Evolutionary conservation across 805 yeast genomes (phyloP).

Genomic region (Torulaspora maleeae): DNA sequence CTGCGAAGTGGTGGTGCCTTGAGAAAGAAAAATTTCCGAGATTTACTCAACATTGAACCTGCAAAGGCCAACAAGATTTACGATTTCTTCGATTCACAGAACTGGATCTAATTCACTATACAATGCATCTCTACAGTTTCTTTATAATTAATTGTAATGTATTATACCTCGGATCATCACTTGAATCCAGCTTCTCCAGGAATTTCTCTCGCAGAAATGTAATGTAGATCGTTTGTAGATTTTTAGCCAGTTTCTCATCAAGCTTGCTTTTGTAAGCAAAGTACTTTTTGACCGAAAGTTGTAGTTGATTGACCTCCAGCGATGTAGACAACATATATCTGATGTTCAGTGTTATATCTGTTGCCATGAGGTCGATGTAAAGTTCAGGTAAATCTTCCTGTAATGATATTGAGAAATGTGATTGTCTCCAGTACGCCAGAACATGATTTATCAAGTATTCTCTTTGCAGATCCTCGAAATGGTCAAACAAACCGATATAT

Average conservation of each 20-base stretch:
- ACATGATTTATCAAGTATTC: conserved; percentile 62
- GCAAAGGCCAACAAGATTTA: conserved; percentile 81
- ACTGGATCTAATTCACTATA: conserved; percentile 54
- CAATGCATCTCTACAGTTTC: conserved; percentile 23
- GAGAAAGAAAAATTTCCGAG: conserved; percentile 82
- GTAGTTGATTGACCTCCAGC: conserved; percentile 51
- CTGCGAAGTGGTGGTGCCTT: conserved; percentile 77
- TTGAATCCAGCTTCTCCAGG: conserved; percentile 26
- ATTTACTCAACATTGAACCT: conserved; percentile 76
- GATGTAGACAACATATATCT: conserved; percentile 45
- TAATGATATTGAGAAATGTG: conserved; percentile 36
- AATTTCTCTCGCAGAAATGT: conserved; percentile 34
- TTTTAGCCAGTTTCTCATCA: conserved; percentile 32
- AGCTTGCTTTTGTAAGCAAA: conserved; percentile 51
- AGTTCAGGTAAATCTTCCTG: conserved; percentile 29
- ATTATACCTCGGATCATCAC: conserved; percentile 29
- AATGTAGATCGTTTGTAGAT: conserved; percentile 37
- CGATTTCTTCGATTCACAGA: conserved; percentile 89
- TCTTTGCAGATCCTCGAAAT: conserved; percentile 66
- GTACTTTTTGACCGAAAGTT: conserved; percentile 66
- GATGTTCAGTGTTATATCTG: conserved; percentile 64
- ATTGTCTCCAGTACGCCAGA: conserved; percentile 46
- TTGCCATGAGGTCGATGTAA: conserved; percentile 39
- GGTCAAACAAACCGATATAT: conserved; percentile 58
- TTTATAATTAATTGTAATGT: conserved; percentile 34